Evolutionary conservation across 257 asterid genomes (phyloP), one percentile per base, ranked within the genome.

Genomic region (Solanum chiquidenum): DNA sequence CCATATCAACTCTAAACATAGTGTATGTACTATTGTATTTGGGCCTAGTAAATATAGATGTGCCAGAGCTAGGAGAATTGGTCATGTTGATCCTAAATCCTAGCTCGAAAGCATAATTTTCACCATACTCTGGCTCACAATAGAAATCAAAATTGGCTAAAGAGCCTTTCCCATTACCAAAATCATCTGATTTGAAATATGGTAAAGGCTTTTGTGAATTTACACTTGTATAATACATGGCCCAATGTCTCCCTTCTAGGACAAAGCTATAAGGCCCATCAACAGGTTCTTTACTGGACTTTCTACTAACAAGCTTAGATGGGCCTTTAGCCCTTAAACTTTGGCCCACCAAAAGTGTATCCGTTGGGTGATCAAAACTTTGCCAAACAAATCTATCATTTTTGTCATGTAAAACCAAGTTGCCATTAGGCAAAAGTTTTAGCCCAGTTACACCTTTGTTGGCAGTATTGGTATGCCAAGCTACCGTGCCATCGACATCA

Each of bases 1-100:
- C 94, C 2, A 91, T 37, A 20, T 89, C 96, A 4, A 91, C 91
- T 18, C 94, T 86, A 11, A 93, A 90, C 91, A 92, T 89, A 1
- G 90, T 88, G 73, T 89, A 91, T 5, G 91, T 92, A 58, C 84
- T 86, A 27, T 91, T 92, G 85, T 90, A 92, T 88, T 91, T 92
- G 40, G 93, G 93, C 83, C 92, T 87, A 10, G 92, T 18, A 20
- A 92, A 21, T 11, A 90, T 79, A 14, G 52, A 82, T 2, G 92
- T 77, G 0, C 84, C 84, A 77, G 23, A 77, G 23, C 84, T 44
- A 27, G 84, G 25, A 79, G 60, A 90, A 38, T 71, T 88, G 68
- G 91, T 87, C 69, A 89, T 23, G 87, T 92, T 89, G 55, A 18
- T 71, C 20, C 3, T 1, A 71, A 91, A 91, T 16, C 92, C 93